A percentile compares a stretch with the other conserved stretches of the same genome.
Evolutionary conservation across 106 monocot genomes (phyloP).

Genomic region (Triglochin maritima): DNA sequence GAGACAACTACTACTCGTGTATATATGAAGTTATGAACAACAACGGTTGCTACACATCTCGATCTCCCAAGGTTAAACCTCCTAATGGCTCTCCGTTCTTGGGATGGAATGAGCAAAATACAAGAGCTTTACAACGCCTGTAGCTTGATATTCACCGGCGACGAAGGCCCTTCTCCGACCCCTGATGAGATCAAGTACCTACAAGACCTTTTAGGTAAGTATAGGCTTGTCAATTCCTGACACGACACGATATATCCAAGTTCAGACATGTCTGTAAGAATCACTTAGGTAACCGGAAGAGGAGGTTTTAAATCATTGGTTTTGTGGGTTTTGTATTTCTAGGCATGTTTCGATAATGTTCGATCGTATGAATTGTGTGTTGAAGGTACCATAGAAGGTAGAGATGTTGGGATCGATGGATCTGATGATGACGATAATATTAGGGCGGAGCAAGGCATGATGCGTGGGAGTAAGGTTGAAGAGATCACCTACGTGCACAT

Average conservation of each 20-base stretch:
- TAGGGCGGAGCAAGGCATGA: neutral
- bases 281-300: too few species aligned
- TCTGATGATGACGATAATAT: constrained; percentile 6
- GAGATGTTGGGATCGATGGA: constrained; percentile 36
- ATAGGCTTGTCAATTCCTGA: neutral
- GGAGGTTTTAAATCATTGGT: too few species aligned
- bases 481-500: constrained; percentile 43
- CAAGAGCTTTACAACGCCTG: constrained; percentile 8
- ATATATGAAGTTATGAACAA: too few species aligned
- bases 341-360: too few species aligned
- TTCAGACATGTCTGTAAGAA: too few species aligned
- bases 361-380: too few species aligned
- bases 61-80: too few species aligned
- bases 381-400: constrained; percentile 23
- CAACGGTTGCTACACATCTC: too few species aligned
- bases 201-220: constrained; percentile 2
- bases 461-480: neutral
- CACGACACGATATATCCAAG: neutral
- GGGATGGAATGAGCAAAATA: constrained; percentile 4
- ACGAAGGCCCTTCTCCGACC: constrained; percentile 1
- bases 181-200: constrained; percentile 7
- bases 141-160: constrained; percentile 1
- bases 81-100: too few species aligned
- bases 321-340: too few species aligned
- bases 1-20: too few species aligned